phyloP scores from a whole-genome alignment of 805 yeast species.

The Ogataea naganishii region DNA sequence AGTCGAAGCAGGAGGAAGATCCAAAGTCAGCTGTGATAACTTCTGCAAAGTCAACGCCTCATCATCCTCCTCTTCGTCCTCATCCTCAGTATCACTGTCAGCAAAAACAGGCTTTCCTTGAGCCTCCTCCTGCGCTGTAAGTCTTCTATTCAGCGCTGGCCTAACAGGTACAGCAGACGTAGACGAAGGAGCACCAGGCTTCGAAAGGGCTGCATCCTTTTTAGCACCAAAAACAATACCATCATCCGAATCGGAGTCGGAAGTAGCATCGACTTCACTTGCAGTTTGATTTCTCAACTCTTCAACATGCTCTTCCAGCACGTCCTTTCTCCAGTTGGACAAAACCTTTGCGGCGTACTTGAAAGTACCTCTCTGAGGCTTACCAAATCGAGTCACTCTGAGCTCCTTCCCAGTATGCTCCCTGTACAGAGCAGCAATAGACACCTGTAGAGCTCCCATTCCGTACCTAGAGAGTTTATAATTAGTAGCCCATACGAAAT shows the following conservation, averaged over 20 bases:
- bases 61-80: conserved; percentile 23
- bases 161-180: too few relatives aligned
- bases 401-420: conserved; percentile 80
- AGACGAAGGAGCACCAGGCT: too few relatives aligned
- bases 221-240: conserved; percentile 10
- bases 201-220: conserved; percentile 2
- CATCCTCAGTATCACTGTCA: conserved; percentile 23
- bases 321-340: conserved; percentile 69
- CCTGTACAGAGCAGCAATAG: conserved; percentile 75
- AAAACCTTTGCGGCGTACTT: conserved; percentile 74
- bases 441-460: conserved; percentile 90
- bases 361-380: conserved; percentile 84
- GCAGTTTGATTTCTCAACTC: conserved; percentile 26
- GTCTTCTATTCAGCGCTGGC: conserved; percentile 5
- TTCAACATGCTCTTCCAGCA: conserved; percentile 65
- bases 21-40: conserved; percentile 34
- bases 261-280: conserved; percentile 6
- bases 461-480: conserved; percentile 78
- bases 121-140: conserved; percentile 6
- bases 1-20: conserved; percentile 75
- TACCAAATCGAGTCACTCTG: conserved; percentile 77
- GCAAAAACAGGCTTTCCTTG: conserved; percentile 13
- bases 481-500: conserved; percentile 89
- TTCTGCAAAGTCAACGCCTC: conserved; percentile 39
- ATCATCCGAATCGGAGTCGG: conserved; percentile 17